Conservation (phyloP, 805 yeast genomes). For the Metschnikowia matae region DNA sequence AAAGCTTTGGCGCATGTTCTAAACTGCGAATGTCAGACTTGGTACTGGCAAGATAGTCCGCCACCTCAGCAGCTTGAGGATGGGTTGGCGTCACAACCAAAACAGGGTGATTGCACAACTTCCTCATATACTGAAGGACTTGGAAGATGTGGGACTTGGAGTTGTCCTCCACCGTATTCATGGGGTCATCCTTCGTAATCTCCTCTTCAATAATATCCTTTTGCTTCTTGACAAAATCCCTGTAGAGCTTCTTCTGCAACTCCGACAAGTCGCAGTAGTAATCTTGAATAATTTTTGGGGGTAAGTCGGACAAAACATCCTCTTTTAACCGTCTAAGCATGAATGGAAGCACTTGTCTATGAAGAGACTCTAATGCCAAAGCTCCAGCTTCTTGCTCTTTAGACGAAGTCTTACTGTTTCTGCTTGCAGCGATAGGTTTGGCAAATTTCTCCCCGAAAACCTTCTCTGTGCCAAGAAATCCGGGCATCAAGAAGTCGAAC, state of each 20-base stretch:
- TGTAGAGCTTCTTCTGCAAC: conserved; percentile 80
- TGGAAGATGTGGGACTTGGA: conserved; percentile 93
- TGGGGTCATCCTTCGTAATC: conserved; percentile 34
- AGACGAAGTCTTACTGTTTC: conserved; percentile 81
- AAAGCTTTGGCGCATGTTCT: conserved; percentile 84
- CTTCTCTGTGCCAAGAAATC: conserved; percentile 93
- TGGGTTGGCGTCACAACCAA: conserved; percentile 78
- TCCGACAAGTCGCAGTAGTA: conserved; percentile 95
- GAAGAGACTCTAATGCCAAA: conserved; percentile 89
- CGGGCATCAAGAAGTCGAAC: conserved; percentile 98
- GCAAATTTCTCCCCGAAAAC: conserved; percentile 92
- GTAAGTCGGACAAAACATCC: conserved; percentile 91
- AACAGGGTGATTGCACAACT: conserved; percentile 94
- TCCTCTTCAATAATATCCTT: conserved; percentile 67
- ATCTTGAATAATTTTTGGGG: conserved; percentile 98
- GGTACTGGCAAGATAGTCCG: conserved; percentile 52
- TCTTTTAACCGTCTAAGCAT: conserved; percentile 94
- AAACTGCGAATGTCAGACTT: conserved; percentile 64
- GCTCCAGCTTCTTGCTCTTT: conserved; percentile 98
- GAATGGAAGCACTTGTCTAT: conserved; percentile 94
- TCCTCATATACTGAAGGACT: conserved; percentile 95
- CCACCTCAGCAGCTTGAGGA: conserved; percentile 75
- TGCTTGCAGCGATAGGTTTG: conserved; percentile 93
- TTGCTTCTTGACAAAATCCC: conserved; percentile 85
- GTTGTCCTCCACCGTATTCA: conserved; percentile 38